phyloP scores from a whole-genome alignment of 177 flowering plant species.

The Tripterygium wilfordii region DNA sequence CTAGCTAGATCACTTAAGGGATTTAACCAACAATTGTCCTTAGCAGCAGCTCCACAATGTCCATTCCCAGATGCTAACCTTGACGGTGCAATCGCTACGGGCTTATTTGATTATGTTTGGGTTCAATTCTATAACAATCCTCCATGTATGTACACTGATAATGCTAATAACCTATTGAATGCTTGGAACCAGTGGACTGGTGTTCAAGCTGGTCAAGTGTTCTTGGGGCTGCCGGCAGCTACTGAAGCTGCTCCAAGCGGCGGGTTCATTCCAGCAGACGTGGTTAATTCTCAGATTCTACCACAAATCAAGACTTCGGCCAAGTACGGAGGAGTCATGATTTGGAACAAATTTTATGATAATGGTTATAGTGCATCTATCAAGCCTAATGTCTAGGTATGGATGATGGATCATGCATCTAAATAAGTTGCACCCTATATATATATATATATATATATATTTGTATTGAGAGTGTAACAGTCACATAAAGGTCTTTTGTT shows the following conservation, averaged over 20 bases:
- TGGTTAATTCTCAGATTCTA: neutral
- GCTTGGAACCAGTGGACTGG: slow-evolving; percentile 9
- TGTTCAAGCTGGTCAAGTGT: neutral
- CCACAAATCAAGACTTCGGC: slow-evolving; percentile 3
- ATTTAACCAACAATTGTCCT: neutral
- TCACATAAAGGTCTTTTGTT: no score
- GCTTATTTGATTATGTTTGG: slow-evolving; percentile 4
- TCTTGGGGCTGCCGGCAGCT: slow-evolving; percentile 9
- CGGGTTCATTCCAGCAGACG: slow-evolving; percentile 1
- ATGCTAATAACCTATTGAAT: neutral
- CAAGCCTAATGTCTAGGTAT: neutral
- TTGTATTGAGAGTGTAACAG: no score
- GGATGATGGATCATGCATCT: no score
- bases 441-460: no score
- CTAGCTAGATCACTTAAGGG: neutral
- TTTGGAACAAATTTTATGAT: neutral
- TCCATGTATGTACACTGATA: neutral
- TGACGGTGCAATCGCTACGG: neutral
- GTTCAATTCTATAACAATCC: slow-evolving; percentile 9
- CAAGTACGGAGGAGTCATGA: slow-evolving; percentile 8
- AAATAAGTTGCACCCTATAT: no score
- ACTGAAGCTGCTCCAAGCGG: slow-evolving; percentile 2
- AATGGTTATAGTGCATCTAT: slow-evolving; percentile 2
- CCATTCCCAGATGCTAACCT: slow-evolving; percentile 3
- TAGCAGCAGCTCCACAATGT: slow-evolving; percentile 10